Evolutionary conservation across 2,329 filamentous ascomycete species (phyloP), one percentile per base, ranked within the genome.

Genomic region (Incumbomyces delicatus): DNA sequence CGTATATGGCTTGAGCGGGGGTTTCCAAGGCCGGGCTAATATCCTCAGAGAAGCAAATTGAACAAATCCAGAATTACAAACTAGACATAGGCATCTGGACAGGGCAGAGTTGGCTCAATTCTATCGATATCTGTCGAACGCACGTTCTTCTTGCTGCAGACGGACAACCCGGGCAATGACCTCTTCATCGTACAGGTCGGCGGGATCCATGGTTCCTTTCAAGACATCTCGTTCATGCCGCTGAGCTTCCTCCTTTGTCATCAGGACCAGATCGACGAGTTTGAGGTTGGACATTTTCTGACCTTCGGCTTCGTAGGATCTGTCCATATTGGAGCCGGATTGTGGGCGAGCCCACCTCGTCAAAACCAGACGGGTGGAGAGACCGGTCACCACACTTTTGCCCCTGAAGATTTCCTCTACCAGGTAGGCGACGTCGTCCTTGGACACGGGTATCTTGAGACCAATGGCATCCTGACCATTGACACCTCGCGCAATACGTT

Each of bases 361-460:
- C n/a, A 98, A 69, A 1, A 81, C 78, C 3, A 96, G 70, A 47
- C 88, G 76, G 0, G 85, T 95, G 0, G 85, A 72, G 17, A 96
- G 72, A 0, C 87, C 87, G 14, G 84, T 94, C 41, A 98, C 71
- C 12, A 78, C 81, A 60, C 90, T 96, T 47, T 83, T 81, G 2
- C 87, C 88, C 37, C 79, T 77, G 65, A 82, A 98, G 2, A 95
- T 78, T 59, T 98, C 92, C 58, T 98, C 92, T 0, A 90, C 74
- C 2, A 96, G 65, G 63, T 94, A 96, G 1, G 85, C 84, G 12
- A 95, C 78, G 62, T 98, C 92, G 29, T 83, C 81, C 31, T 78
- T 74, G 0, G 79, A 89, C 50, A 96, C 64, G 0, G 88, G 86
- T 1, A 92, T 72, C 53, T 87, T 87, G 41, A 98, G 68, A 0